Evolutionary conservation across 768 basidiomycete genomes (phyloP), one percentile per base, ranked within the genome.

Genomic region (Xerocomellus dryophilus): DNA sequence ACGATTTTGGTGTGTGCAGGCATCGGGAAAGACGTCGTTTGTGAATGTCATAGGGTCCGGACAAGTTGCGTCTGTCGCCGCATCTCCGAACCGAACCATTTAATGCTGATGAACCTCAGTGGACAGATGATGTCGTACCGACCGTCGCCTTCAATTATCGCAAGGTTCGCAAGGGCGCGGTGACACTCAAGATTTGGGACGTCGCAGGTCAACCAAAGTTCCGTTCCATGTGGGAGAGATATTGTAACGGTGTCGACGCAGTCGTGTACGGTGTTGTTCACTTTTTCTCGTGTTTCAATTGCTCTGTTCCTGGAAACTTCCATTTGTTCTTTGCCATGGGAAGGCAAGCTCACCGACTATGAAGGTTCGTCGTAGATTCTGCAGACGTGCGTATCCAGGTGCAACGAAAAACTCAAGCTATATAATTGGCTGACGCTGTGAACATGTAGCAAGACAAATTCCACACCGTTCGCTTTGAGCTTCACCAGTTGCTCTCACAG

Each of bases 61-160:
- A 61, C 88, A 90, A 75, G 88, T 63, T 49, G 50, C 50, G 56
- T 53, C 51, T 36, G 14, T 44, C 36, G 21, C 34, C 11, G 17
- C 25, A 8, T 35, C 7, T 14, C 17, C 5, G 18, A 48, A 9
- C 17, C 17, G 11, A 35, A 15, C 54, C 38, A 46, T 50, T 27
- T n/a, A 32, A 35, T 29, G 34, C 32, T 14, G 15, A 34, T 5
- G 29, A 46, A 45, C 36, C 17, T 35, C 71, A 95, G 84, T 97
- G 92, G 89, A 92, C 89, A 54, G 92, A 95, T 75, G 94, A 96
- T 50, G 92, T 94, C n/a, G 93, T 93, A 0, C 94, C 94, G 1
- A 97, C 94, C 2, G 89, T 97, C 20, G 92, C 93, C 7, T 97
- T 93, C 76, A 94, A 93, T 62, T 85, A 93, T 63, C 80, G 90